Evolutionary conservation across 306 rosid species (phyloP).

Genomic region (Spatholobus suberectus): DNA sequence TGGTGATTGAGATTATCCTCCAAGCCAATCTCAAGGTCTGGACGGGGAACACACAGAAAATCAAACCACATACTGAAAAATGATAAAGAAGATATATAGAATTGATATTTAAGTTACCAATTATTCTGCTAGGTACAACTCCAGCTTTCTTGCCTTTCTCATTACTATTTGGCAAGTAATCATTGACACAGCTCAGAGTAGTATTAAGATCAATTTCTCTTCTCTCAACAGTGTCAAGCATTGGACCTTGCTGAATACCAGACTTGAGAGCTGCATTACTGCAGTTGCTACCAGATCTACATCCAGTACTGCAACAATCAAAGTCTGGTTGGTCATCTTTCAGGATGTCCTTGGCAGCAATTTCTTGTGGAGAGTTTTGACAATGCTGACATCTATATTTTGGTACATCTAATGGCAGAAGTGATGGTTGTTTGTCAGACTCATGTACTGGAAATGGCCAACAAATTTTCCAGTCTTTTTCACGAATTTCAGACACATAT

Average conservation of each 20-base stretch:
- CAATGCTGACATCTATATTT: conserved; percentile 64
- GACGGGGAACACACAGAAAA: conserved; percentile 37
- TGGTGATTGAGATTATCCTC: conserved; percentile 50
- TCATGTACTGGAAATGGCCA: conserved; percentile 80
- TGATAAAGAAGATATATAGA: conserved; percentile 36
- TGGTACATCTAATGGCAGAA: conserved; percentile 68
- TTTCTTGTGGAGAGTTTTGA: conserved; percentile 55
- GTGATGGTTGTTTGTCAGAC: conserved; percentile 55
- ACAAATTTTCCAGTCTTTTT: conserved; percentile 81
- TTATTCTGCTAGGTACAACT: conserved; percentile 40
- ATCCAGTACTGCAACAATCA: conserved; percentile 36
- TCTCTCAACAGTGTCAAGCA: conserved; percentile 51
- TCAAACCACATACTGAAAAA: conserved; percentile 35
- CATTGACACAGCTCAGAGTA: conserved; percentile 44
- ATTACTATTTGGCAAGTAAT: conserved; percentile 43
- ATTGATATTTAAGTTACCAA: conserved; percentile 57
- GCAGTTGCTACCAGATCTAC: conserved; percentile 46
- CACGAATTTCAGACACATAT: conserved; percentile 79
- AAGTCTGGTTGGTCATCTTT: conserved; percentile 42
- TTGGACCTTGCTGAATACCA: conserved; percentile 55
- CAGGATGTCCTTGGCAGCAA: conserved; percentile 45
- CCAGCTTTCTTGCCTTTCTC: conserved; percentile 58
- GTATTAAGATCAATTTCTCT: conserved; percentile 54
- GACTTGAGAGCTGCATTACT: conserved; percentile 46
- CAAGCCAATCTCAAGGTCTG: conserved; percentile 59